Evolutionary conservation across 2,329 filamentous ascomycete genomes (phyloP).

Genomic region (Neonectria ditissima): DNA sequence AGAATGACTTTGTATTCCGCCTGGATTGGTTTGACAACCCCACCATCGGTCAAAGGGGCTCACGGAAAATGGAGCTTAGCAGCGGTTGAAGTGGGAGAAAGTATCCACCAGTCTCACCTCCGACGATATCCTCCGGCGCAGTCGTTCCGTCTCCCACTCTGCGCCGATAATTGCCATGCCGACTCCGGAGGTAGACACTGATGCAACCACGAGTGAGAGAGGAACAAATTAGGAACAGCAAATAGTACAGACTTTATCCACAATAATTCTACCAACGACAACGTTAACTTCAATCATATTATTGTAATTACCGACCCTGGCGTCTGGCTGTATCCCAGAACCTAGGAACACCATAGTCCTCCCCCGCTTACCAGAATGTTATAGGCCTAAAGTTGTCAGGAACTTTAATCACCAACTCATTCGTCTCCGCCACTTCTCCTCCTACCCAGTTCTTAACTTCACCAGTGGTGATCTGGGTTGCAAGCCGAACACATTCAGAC

Average conservation of each 20-base stretch:
- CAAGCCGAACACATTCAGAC: conserved; percentile 31
- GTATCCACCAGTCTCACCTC: not conserved
- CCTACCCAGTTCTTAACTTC: not conserved
- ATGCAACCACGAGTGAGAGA: not conserved
- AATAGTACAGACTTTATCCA: not conserved
- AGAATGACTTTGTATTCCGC: conserved; percentile 29
- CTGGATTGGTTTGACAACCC: conserved; percentile 38
- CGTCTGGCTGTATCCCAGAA: not conserved
- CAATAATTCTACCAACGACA: not conserved
- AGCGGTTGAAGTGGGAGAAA: conserved; percentile 11
- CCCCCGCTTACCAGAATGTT: conserved; percentile 47
- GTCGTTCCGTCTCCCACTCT: conserved; percentile 24
- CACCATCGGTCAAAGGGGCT: conserved; percentile 3
- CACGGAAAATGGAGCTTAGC: conserved; percentile 1
- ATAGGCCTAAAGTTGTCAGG: conserved; percentile 43
- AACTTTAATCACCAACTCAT: conserved; percentile 34
- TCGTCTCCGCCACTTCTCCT: not conserved
- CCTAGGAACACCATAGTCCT: not conserved
- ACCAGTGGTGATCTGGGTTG: conserved; percentile 22
- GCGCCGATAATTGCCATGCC: conserved; percentile 16
- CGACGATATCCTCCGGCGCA: conserved; percentile 8
- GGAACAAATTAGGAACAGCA: not conserved
- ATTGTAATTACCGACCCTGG: not conserved
- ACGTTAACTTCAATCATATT: not conserved
- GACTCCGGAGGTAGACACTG: conserved; percentile 23